Percentiles rank a stretch among this genome's conserved stretches.
Evolutionary conservation across 768 basidiomycete species (phyloP).

Genomic region (Trametes villosa): DNA sequence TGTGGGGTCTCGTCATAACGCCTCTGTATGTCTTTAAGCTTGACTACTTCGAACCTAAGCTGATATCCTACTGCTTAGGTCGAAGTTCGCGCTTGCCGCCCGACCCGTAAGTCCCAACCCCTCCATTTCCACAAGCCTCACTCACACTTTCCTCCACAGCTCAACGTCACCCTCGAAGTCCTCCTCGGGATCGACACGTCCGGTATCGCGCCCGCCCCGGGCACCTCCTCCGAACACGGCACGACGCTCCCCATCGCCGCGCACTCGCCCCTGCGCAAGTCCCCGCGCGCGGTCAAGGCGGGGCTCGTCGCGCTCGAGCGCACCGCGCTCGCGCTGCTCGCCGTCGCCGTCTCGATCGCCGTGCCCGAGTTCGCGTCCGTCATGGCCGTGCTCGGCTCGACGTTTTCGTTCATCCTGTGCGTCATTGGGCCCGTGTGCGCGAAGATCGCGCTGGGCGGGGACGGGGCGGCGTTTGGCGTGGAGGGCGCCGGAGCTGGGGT

Average conservation of each 20-base stretch:
- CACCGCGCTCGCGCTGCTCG: constrained; percentile 56
- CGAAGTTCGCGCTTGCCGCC: constrained; percentile 86
- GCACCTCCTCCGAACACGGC: constrained; percentile 18
- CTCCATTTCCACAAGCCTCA: neutral
- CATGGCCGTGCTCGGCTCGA: constrained; percentile 93
- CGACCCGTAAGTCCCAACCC: constrained; percentile 61
- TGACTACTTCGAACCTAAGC: neutral
- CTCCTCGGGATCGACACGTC: constrained; percentile 67
- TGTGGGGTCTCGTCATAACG: constrained; percentile 87
- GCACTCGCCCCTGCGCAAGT: constrained; percentile 31
- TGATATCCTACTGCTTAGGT: constrained; percentile 44
- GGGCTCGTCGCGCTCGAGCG: constrained; percentile 58
- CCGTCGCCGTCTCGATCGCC: constrained; percentile 71
- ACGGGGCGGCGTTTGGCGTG: constrained; percentile 24
- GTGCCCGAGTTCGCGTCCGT: constrained; percentile 80
- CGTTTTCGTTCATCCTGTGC: constrained; percentile 68
- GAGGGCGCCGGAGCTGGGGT: constrained; percentile 46
- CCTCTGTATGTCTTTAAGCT: constrained; percentile 58
- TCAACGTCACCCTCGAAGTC: constrained; percentile 83
- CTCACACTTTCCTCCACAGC: constrained; percentile 40
- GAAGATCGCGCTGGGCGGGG: constrained; percentile 60
- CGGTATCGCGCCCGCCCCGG: neutral
- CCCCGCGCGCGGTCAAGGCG: constrained; percentile 40
- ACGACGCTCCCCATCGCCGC: constrained; percentile 12
- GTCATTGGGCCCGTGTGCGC: constrained; percentile 70